Conservation (phyloP, 148 eudicot species). For the Drosera capensis region DNA sequence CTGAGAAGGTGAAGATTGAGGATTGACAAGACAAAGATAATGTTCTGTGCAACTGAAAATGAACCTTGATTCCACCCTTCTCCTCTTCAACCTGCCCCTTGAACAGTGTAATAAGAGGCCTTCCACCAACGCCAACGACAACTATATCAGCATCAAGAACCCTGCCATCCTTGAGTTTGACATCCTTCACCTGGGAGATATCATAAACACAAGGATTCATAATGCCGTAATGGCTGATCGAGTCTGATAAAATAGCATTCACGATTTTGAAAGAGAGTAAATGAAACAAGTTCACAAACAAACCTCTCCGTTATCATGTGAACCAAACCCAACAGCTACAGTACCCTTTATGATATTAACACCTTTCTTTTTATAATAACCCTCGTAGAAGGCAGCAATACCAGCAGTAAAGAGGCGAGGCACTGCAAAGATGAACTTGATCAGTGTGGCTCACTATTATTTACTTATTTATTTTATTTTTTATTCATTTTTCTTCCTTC, state of each 20-base stretch:
- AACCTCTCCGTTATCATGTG: slow-evolving; percentile 72
- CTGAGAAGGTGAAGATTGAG: too few species aligned
- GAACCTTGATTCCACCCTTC: slow-evolving; percentile 95
- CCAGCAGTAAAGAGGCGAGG: slow-evolving; percentile 89
- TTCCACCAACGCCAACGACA: slow-evolving; percentile 94
- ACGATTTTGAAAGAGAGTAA: not conserved
- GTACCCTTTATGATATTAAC: slow-evolving; percentile 79
- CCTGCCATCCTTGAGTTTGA: slow-evolving; percentile 81
- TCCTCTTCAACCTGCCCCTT: slow-evolving; percentile 96
- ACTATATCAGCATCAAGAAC: slow-evolving; percentile 90
- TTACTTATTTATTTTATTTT: too few species aligned
- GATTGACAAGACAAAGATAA: not conserved
- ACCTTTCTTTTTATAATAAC: slow-evolving; percentile 67
- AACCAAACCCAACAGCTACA: slow-evolving; percentile 62
- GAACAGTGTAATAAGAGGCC: slow-evolving; percentile 64
- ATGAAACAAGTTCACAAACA: slow-evolving; percentile 1
- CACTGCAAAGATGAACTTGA: slow-evolving; percentile 49
- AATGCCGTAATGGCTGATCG: slow-evolving; percentile 2
- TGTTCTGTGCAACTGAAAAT: not conserved
- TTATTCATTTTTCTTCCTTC: too few species aligned
- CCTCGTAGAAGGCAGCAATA: slow-evolving; percentile 90
- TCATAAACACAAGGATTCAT: not conserved
- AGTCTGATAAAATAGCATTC: not conserved
- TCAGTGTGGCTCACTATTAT: too few species aligned
- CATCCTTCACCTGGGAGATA: slow-evolving; percentile 56